Evolutionary conservation across 129 eudicot species (phyloP).

Genomic region (Escallonia rubra): DNA sequence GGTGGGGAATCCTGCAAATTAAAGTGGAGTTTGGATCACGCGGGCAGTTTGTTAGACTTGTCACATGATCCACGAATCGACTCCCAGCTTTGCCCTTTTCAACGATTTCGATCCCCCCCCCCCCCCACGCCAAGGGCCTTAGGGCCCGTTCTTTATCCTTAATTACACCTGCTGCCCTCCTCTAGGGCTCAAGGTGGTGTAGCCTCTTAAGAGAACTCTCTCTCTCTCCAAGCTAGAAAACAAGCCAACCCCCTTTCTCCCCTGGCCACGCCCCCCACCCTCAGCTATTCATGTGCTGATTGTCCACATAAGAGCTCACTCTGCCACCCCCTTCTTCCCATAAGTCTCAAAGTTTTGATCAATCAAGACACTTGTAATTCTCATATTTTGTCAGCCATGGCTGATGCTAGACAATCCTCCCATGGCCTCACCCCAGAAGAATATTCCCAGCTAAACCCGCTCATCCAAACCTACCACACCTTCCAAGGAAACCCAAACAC

Average conservation of each 20-base stretch:
- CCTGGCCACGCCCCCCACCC: neutral
- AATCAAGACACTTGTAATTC: neutral
- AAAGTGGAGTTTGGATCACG: slow-evolving; percentile 12
- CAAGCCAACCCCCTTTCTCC: neutral
- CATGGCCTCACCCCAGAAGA: slow-evolving; percentile 63
- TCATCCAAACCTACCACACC: slow-evolving; percentile 59
- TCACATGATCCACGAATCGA: slow-evolving; percentile 20
- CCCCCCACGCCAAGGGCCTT: neutral
- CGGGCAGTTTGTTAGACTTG: slow-evolving; percentile 13
- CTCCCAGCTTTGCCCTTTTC: neutral
- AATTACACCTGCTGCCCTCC: neutral
- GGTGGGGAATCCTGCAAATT: too few relatives aligned
- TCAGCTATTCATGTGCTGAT: slow-evolving; percentile 36
- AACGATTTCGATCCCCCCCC: neutral
- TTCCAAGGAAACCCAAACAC: slow-evolving; percentile 66
- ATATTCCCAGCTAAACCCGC: slow-evolving; percentile 39
- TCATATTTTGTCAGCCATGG: neutral
- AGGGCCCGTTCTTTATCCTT: neutral
- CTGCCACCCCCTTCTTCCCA: slow-evolving; percentile 8
- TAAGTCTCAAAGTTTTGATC: neutral
- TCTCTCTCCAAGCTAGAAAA: neutral
- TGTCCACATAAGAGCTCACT: slow-evolving; percentile 21
- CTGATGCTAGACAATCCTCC: slow-evolving; percentile 23
- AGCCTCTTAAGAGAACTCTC: neutral
- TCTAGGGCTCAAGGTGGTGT: neutral